Conservation (phyloP, 768 basidiomycete species). For the Leccinum longicurvipes region DNA sequence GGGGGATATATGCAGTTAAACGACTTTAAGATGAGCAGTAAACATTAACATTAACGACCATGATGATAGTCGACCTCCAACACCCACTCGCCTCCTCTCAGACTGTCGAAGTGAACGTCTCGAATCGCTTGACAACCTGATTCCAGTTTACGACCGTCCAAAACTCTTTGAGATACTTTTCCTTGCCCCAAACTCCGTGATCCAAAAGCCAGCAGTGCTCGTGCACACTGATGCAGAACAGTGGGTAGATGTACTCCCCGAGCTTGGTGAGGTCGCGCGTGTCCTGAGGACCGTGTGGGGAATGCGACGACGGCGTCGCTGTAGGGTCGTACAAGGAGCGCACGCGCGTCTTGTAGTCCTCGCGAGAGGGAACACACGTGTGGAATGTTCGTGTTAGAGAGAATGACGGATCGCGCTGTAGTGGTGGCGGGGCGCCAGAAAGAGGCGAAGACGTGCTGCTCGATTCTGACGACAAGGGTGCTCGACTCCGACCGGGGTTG, state of each 20-base stretch:
- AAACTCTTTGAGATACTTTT: slow-evolving; percentile 78
- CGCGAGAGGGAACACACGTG: slow-evolving; percentile 11
- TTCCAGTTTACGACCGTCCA: slow-evolving; percentile 83
- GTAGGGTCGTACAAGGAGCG: slow-evolving; percentile 30
- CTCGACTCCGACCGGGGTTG: slow-evolving; percentile 11
- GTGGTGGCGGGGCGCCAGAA: slow-evolving; percentile 38
- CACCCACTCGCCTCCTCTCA: slow-evolving; percentile 7
- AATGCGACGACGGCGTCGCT: neutral
- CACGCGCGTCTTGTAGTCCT: slow-evolving; percentile 8
- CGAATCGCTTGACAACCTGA: slow-evolving; percentile 42
- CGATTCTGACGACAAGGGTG: slow-evolving; percentile 23
- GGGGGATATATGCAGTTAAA: slow-evolving; percentile 10
- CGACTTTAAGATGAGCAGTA: slow-evolving; percentile 20
- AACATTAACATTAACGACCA: slow-evolving; percentile 8
- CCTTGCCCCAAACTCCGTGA: slow-evolving; percentile 89
- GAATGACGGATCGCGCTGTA: slow-evolving; percentile 29
- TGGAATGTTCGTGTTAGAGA: slow-evolving; percentile 30
- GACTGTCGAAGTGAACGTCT: slow-evolving; percentile 17
- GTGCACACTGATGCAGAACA: slow-evolving; percentile 76
- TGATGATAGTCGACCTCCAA: slow-evolving; percentile 5
- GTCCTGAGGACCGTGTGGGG: slow-evolving; percentile 14
- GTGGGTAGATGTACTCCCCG: slow-evolving; percentile 64
- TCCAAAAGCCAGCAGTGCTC: slow-evolving; percentile 90
- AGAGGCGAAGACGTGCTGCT: slow-evolving; percentile 38
- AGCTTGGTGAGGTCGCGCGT: slow-evolving; percentile 25